These are phyloP conservation scores for Circinella minor DNA, from an alignment of 371 early-diverging fungal genomes.

Conservation along the genomic window DNA sequence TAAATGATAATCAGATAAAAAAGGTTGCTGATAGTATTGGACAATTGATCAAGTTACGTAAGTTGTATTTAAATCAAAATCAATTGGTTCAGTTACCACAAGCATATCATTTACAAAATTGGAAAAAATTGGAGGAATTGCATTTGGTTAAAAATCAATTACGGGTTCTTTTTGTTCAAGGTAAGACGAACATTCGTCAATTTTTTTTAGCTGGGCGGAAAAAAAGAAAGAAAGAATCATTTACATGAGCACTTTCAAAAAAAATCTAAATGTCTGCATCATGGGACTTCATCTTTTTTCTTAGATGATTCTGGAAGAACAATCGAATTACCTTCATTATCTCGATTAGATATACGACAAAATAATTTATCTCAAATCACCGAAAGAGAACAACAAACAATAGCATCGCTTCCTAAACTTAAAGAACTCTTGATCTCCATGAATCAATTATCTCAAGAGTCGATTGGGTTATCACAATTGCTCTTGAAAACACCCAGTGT, in stretches of 20 bases:
- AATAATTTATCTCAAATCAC: constrained; percentile 42
- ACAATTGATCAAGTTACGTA: constrained; percentile 51
- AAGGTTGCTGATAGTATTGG: constrained; percentile 54
- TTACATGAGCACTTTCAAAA: not conserved
- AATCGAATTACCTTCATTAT: constrained; percentile 36
- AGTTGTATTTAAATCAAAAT: constrained; percentile 62
- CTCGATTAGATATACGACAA: constrained; percentile 64
- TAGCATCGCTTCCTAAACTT: constrained; percentile 51
- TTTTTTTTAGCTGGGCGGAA: not conserved
- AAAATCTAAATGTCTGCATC: too few species aligned
- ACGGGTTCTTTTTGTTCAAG: constrained; percentile 21
- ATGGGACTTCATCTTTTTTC: not conserved
- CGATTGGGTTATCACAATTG: constrained; percentile 19
- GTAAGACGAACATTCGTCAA: constrained; percentile 16
- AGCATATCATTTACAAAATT: constrained; percentile 27
- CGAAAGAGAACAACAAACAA: constrained; percentile 11
- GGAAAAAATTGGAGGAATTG: constrained; percentile 56
- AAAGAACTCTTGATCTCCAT: constrained; percentile 60
- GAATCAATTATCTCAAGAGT: constrained; percentile 42
- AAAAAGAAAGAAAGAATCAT: not conserved
- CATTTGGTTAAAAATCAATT: constrained; percentile 55
- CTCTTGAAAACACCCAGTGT: constrained; percentile 41
- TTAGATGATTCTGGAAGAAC: not conserved
- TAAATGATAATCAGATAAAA: constrained; percentile 66
- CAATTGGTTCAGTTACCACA: constrained; percentile 52